These are phyloP conservation scores for Cadophora sp. DNA, from an alignment of 2,329 filamentous ascomycete species.

Conservation along the genomic window DNA sequence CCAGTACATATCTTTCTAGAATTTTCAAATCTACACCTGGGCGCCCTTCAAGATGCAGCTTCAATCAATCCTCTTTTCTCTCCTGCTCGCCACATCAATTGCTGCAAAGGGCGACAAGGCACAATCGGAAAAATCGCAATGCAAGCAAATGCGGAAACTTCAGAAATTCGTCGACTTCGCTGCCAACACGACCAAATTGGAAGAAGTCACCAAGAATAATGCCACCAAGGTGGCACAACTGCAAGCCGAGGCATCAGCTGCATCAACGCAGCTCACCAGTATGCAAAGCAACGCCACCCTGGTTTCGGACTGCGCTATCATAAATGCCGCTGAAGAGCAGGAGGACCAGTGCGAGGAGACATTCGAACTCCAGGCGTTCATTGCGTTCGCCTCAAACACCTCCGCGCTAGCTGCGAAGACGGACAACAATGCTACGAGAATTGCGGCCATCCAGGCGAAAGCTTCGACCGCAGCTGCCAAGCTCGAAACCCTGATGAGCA, in stretches of 20 bases:
- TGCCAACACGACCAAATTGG: conserved; percentile 48
- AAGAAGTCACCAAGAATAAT: conserved; percentile 46
- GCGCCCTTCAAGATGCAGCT: conserved; percentile 38
- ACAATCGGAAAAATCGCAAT: conserved; percentile 40
- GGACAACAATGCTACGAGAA: conserved; percentile 30
- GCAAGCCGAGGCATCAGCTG: conserved; percentile 48
- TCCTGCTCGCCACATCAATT: conserved; percentile 36
- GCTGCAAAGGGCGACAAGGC: conserved; percentile 43
- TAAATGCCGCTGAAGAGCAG: conserved; percentile 40
- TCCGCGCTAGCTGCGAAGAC: conserved; percentile 24
- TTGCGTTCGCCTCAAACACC: conserved; percentile 30
- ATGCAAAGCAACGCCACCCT: conserved; percentile 49
- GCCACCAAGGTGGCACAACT: conserved; percentile 47
- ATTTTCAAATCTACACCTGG: conserved; percentile 11
- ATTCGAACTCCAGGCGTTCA: conserved; percentile 31
- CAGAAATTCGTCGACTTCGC: conserved; percentile 45
- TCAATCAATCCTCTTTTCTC: conserved; percentile 35
- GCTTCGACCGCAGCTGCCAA: conserved; percentile 24
- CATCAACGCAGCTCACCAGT: conserved; percentile 42
- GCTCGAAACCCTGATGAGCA: conserved; percentile 25
- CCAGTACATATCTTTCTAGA: neutral
- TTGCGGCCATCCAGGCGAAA: conserved; percentile 23
- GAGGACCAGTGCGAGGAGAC: conserved; percentile 28
- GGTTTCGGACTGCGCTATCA: conserved; percentile 45
- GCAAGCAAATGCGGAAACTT: conserved; percentile 45